phyloP scores from a whole-genome alignment of 164 flowering plant genomes.

The Umbilicus rupestris region DNA sequence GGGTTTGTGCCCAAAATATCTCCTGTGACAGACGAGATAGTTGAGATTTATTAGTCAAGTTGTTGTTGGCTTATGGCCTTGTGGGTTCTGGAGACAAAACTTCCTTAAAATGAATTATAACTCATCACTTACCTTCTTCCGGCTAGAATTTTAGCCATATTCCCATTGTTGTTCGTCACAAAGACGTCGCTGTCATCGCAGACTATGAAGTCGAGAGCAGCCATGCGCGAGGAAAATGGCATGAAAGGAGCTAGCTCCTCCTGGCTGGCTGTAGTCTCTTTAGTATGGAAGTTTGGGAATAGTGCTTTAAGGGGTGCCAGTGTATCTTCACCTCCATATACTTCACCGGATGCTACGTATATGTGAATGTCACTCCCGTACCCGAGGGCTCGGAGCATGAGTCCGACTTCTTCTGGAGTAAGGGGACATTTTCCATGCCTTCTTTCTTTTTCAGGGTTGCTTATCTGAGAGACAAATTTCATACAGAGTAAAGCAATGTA shows the following conservation, averaged over 20 bases:
- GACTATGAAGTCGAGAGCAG: constrained; percentile 97
- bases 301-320: constrained; percentile 75
- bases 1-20: constrained; percentile 94
- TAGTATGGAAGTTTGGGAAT: constrained; percentile 82
- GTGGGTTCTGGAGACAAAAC: background rate
- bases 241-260: constrained; percentile 66
- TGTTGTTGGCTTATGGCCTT: background rate
- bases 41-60: background rate
- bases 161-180: constrained; percentile 95
- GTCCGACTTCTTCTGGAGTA: constrained; percentile 93
- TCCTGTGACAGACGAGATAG: constrained; percentile 37
- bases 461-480: constrained; percentile 29
- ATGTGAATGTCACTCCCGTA: constrained; percentile 78
- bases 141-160: constrained; percentile 94
- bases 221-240: constrained; percentile 88
- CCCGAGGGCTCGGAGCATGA: constrained; percentile 90
- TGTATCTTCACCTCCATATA: constrained; percentile 87
- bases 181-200: constrained; percentile 95
- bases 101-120: no score
- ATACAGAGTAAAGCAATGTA: background rate
- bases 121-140: constrained; percentile 70
- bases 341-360: constrained; percentile 97
- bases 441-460: constrained; percentile 77
- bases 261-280: constrained; percentile 64
- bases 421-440: constrained; percentile 96